Evolutionary conservation across 1,139 yeast genomes (phyloP).

Genomic region (Chernovozyma sophiae-reginae): DNA sequence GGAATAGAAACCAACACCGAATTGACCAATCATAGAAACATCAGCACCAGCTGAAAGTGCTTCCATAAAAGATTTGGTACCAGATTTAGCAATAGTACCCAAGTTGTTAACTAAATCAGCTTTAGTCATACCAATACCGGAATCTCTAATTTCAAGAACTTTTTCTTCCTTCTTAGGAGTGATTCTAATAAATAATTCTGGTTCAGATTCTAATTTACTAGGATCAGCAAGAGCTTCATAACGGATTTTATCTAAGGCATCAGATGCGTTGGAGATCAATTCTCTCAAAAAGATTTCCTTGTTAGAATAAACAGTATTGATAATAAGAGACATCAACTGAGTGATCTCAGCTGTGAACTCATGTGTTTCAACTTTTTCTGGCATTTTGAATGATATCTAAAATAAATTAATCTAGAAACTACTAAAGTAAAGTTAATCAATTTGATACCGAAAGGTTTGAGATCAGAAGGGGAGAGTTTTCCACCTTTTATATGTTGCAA

Average conservation of each 20-base stretch:
- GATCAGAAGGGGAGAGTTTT: conserved; percentile 4
- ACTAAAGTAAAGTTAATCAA: too few relatives aligned
- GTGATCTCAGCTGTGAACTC: conserved; percentile 99
- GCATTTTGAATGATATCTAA: conserved; percentile 6
- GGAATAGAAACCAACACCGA: conserved; percentile 99
- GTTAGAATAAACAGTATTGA: conserved; percentile 99
- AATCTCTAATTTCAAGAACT: conserved; percentile 94
- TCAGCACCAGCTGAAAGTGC: conserved; percentile 99
- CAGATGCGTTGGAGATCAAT: conserved; percentile 94
- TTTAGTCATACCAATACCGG: conserved; percentile 99
- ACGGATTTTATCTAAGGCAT: conserved; percentile 87
- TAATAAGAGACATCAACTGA: conserved; percentile 99
- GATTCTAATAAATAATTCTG: conserved; percentile 94
- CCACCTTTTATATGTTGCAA: conserved; percentile 8
- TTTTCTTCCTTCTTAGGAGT: conserved; percentile 95
- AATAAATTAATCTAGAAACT: conserved; percentile 8
- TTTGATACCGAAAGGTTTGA: conserved; percentile 6
- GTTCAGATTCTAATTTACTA: conserved; percentile 87
- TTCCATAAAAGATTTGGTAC: conserved; percentile 99
- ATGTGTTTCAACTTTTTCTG: conserved; percentile 64
- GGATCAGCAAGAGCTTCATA: conserved; percentile 95
- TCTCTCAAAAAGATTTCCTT: conserved; percentile 99
- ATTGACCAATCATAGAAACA: conserved; percentile 99
- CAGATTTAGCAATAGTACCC: conserved; percentile 99
- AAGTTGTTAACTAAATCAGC: conserved; percentile 98